A percentile compares a stretch with the other conserved stretches of the same genome.
These are phyloP conservation scores for Isoetes engelmannii DNA, from an alignment of 83 land plant species.

Conservation along the genomic window DNA sequence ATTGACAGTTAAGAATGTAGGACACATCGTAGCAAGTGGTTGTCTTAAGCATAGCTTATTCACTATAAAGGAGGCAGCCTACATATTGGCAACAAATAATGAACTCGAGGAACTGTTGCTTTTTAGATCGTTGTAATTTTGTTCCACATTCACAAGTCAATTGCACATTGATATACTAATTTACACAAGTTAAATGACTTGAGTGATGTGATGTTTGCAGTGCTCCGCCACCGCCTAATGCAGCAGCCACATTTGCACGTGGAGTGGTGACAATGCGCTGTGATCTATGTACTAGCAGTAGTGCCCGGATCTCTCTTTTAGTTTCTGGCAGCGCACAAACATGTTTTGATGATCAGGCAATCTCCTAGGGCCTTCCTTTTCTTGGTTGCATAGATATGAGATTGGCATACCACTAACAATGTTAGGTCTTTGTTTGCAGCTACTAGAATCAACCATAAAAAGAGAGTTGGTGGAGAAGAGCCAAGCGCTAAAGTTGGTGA, in stretches of 20 bases:
- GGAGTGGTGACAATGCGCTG: conserved; percentile 93
- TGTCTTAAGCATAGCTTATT: too few species aligned
- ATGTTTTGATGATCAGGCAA: conserved; percentile 82
- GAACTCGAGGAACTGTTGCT: too few species aligned
- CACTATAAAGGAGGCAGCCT: too few species aligned
- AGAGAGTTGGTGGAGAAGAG: conserved; percentile 65
- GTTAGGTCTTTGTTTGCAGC: conserved; percentile 34
- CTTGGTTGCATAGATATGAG: not conserved
- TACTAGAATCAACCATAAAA: conserved; percentile 73
- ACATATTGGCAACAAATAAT: too few species aligned
- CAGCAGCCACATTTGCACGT: conserved; percentile 61
- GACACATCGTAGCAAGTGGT: too few species aligned
- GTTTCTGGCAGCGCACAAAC: conserved; percentile 90
- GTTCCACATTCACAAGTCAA: too few species aligned
- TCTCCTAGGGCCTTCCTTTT: not conserved
- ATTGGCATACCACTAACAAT: conserved; percentile 1
- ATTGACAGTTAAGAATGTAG: not conserved
- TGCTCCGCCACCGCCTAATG: conserved; percentile 82
- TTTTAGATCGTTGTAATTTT: too few species aligned
- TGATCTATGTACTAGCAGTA: conserved; percentile 68
- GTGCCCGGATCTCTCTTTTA: conserved; percentile 71
- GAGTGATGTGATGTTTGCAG: conserved; percentile 26
- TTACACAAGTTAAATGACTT: too few species aligned
- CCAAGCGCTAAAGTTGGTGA: conserved; percentile 48
- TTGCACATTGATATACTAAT: too few species aligned